Evolutionary conservation across 2,329 filamentous ascomycete genomes (phyloP).

Genomic region (Alternaria longipes): DNA sequence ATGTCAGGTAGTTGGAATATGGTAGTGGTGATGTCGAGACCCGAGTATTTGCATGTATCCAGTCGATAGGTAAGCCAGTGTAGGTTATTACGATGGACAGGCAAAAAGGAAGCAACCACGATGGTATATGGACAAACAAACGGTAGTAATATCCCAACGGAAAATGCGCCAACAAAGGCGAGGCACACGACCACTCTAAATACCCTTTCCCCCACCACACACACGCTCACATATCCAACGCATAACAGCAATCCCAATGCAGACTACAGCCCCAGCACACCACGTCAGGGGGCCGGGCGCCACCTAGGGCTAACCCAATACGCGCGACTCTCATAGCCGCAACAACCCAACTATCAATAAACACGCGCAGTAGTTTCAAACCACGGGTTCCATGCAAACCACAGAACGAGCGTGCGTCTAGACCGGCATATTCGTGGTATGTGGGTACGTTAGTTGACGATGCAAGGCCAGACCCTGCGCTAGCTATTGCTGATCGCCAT

Average conservation of each 20-base stretch:
- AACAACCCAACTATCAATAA: slow-evolving; percentile 16
- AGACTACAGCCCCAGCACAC: slow-evolving; percentile 4
- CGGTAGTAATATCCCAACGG: slow-evolving; percentile 3
- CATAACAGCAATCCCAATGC: slow-evolving; percentile 6
- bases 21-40: neutral
- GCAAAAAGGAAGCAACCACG: neutral
- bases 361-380: slow-evolving; percentile 20
- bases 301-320: slow-evolving; percentile 3
- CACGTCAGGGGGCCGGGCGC: slow-evolving; percentile 6
- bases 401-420: slow-evolving; percentile 9
- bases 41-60: slow-evolving; percentile 14
- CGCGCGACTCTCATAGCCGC: neutral
- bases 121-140: slow-evolving; percentile 1
- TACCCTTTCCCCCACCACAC: slow-evolving; percentile 5
- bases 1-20: neutral
- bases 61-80: neutral
- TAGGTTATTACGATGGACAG: neutral
- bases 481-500: slow-evolving; percentile 3
- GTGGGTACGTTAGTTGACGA: slow-evolving; percentile 4
- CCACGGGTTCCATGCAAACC: slow-evolving; percentile 13
- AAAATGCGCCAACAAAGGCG: neutral
- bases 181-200: slow-evolving; percentile 6
- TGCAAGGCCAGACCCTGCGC: slow-evolving; percentile 13
- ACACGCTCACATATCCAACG: slow-evolving; percentile 3
- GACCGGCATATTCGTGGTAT: slow-evolving; percentile 5